Percentiles rank a stretch among this genome's conserved stretches.
Conservation (phyloP, 2,329 filamentous ascomycete genomes). For the Chaetomiaceae sp. region DNA sequence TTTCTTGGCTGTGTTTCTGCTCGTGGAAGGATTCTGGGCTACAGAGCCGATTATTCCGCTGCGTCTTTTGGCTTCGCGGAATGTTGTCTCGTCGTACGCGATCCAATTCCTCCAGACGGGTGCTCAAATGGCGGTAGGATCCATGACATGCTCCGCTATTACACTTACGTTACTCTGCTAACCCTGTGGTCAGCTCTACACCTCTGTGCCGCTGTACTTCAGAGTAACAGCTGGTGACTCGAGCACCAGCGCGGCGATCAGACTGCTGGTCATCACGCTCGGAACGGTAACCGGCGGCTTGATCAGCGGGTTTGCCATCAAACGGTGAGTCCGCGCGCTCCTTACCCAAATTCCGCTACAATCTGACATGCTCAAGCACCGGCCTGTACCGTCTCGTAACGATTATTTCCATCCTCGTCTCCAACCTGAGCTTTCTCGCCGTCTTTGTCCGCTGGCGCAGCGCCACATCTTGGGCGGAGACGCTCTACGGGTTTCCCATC, state of each 20-base stretch:
- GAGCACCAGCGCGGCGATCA: not conserved
- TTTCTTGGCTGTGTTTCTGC: conserved; percentile 1
- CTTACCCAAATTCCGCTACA: not conserved
- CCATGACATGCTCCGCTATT: too few relatives aligned
- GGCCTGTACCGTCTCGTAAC: conserved; percentile 12
- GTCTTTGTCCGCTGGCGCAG: conserved; percentile 11
- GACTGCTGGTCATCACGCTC: conserved; percentile 9
- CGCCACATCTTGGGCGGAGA: conserved; percentile 7
- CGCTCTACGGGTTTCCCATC: conserved; percentile 15
- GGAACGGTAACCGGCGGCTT: conserved; percentile 13
- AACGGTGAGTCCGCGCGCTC: not conserved
- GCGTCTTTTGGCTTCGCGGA: not conserved
- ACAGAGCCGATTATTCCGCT: conserved; percentile 13
- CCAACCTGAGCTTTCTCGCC: conserved; percentile 8
- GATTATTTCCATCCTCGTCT: not conserved
- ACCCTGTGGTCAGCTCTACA: conserved; percentile 4
- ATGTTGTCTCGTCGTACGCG: conserved; percentile 10
- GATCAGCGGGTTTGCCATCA: conserved; percentile 10
- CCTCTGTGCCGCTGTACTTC: conserved; percentile 11
- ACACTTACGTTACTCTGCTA: too few relatives aligned
- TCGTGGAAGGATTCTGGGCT: conserved; percentile 9
- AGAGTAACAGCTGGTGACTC: conserved; percentile 7
- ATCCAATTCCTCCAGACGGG: conserved; percentile 13
- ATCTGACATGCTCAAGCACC: not conserved
- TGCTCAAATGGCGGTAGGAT: conserved; percentile 16